A percentile compares a stretch with the other conserved stretches of the same genome.
Conservation (phyloP, 2,329 filamentous ascomycete species). For the Beauveria brongniartii region DNA sequence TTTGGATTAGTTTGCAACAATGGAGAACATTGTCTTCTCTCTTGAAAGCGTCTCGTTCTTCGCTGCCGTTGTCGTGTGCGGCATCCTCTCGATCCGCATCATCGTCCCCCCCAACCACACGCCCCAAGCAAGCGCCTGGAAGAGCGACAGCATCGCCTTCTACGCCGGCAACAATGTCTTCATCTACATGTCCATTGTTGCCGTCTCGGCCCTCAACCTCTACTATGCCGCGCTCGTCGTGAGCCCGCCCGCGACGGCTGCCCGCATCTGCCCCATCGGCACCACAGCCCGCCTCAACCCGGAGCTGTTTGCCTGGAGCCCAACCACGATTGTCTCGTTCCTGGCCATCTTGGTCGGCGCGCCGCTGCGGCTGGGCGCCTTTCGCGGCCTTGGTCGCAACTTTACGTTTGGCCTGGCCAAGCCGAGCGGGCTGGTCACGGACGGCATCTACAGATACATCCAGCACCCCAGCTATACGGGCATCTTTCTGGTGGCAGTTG, state of each 20-base stretch:
- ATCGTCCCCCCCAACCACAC: background rate
- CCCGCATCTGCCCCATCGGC: background rate
- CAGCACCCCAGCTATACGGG: slow-evolving; percentile 48
- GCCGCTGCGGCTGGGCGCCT: slow-evolving; percentile 30
- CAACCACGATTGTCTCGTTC: background rate
- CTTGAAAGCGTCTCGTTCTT: background rate
- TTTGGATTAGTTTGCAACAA: background rate
- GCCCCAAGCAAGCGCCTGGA: background rate
- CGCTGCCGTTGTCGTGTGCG: background rate
- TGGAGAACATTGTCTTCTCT: background rate
- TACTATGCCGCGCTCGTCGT: background rate
- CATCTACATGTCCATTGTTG: background rate
- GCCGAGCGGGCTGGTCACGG: slow-evolving; percentile 37
- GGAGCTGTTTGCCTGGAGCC: background rate
- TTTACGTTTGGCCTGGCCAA: slow-evolving; percentile 45
- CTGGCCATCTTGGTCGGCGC: slow-evolving; percentile 20
- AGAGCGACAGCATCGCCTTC: background rate
- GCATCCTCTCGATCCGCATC: background rate
- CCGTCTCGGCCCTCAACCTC: background rate
- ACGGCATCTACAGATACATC: slow-evolving; percentile 39
- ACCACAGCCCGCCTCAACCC: background rate
- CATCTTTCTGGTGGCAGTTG: slow-evolving; percentile 25
- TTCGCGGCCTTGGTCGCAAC: slow-evolving; percentile 36
- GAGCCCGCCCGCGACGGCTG: background rate
- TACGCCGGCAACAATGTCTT: background rate